Conservation (phyloP, 257 asterid species). For the Asclepias syriaca region DNA sequence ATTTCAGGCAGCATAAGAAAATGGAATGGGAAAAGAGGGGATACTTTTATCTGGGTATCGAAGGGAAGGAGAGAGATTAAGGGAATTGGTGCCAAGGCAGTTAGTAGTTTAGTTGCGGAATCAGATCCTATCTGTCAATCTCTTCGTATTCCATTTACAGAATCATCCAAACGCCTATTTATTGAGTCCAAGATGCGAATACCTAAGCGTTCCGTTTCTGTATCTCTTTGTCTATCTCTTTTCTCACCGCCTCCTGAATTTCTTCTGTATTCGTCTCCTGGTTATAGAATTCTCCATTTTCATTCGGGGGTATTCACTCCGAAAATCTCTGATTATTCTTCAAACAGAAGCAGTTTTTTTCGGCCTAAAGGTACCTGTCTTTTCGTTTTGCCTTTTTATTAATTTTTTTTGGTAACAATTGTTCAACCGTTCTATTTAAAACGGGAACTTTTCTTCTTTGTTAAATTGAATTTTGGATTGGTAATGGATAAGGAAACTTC, state of each 20-base stretch:
- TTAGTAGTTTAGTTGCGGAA: slow-evolving; percentile 17
- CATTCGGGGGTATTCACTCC: slow-evolving; percentile 29
- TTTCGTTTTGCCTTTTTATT: background rate
- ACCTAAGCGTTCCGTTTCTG: slow-evolving; percentile 40
- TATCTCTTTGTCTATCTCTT: slow-evolving; percentile 39
- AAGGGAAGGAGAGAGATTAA: background rate
- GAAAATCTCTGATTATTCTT: slow-evolving; percentile 30
- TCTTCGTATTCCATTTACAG: slow-evolving; percentile 15
- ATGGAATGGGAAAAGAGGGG: background rate
- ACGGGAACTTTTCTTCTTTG: background rate
- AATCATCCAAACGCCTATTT: slow-evolving; percentile 40
- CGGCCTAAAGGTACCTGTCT: slow-evolving; percentile 40
- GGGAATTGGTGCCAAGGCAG: background rate
- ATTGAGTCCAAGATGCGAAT: slow-evolving; percentile 55
- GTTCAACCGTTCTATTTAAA: background rate
- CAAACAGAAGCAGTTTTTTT: slow-evolving; percentile 28
- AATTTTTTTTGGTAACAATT: background rate
- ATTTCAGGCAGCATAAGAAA: background rate
- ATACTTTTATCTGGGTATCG: background rate
- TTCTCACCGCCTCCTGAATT: slow-evolving; percentile 18
- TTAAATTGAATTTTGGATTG: too few relatives aligned
- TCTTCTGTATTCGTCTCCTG: slow-evolving; percentile 12
- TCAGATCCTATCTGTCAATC: slow-evolving; percentile 30
- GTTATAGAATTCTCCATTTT: slow-evolving; percentile 37
- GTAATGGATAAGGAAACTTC: background rate